Evolutionary conservation across 2,329 filamentous ascomycete species (phyloP).

Genomic region (Beauveria sp.): DNA sequence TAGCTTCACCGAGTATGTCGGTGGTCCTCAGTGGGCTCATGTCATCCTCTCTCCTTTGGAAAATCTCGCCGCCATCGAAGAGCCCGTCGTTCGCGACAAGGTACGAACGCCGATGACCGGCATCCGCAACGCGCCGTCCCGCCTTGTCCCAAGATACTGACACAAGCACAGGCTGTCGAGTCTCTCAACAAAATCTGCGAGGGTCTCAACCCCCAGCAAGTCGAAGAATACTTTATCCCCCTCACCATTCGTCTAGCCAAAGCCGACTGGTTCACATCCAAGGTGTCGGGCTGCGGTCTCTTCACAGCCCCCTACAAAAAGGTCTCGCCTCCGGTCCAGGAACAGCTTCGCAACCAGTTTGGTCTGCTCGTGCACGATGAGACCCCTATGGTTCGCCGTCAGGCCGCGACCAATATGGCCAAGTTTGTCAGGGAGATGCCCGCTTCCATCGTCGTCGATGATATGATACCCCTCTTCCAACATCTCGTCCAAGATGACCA

Average conservation of each 20-base stretch:
- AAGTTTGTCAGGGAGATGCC: constrained; percentile 98
- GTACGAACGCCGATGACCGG: constrained; percentile 38
- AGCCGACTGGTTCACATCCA: constrained; percentile 99
- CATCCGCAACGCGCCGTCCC: background rate
- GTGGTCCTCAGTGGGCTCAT: constrained; percentile 87
- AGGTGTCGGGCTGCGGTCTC: constrained; percentile 93
- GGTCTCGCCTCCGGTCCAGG: constrained; percentile 79
- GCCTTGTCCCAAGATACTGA: background rate
- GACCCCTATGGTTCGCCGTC: constrained; percentile 96
- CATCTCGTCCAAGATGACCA: constrained; percentile 95
- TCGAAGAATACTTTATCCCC: constrained; percentile 96
- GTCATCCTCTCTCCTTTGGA: constrained; percentile 94
- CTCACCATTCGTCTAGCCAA: constrained; percentile 93
- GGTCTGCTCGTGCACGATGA: constrained; percentile 92
- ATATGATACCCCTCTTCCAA: constrained; percentile 99
- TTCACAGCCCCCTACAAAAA: constrained; percentile 92
- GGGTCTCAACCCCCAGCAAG: constrained; percentile 81
- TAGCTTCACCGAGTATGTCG: constrained; percentile 95
- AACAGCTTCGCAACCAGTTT: constrained; percentile 87
- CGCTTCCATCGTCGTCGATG: constrained; percentile 81
- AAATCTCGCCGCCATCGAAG: constrained; percentile 96
- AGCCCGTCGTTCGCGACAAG: constrained; percentile 96
- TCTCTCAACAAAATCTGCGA: constrained; percentile 99
- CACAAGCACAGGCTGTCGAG: constrained; percentile 70
- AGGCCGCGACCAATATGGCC: constrained; percentile 90